Evolutionary conservation across 805 yeast species (phyloP).

Genomic region (Blastobotrys parvus): DNA sequence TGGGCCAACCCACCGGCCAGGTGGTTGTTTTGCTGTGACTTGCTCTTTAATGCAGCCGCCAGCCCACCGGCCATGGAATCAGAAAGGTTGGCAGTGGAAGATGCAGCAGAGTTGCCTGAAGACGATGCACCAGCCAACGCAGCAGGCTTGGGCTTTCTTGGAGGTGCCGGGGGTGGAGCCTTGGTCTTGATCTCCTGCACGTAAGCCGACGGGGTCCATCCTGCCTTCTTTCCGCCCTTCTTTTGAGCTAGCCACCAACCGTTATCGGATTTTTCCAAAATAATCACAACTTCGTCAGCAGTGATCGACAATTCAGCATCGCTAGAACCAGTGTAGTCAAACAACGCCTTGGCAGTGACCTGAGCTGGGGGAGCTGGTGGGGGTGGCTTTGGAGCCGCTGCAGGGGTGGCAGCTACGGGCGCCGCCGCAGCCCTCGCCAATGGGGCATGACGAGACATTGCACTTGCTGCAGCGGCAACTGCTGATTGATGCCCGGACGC

Average conservation of each 20-base stretch:
- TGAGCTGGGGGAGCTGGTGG: slow-evolving; percentile 45
- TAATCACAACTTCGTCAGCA: slow-evolving; percentile 67
- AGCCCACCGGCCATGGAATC: slow-evolving; percentile 35
- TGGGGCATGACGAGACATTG: slow-evolving; percentile 23
- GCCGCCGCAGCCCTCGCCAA: slow-evolving; percentile 11
- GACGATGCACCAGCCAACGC: slow-evolving; percentile 8
- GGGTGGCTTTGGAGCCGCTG: slow-evolving; percentile 31
- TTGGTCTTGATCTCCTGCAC: slow-evolving; percentile 37
- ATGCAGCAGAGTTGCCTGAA: slow-evolving; percentile 18
- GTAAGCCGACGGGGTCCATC: slow-evolving; percentile 98
- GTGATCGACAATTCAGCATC: slow-evolving; percentile 64
- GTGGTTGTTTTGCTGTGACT: slow-evolving; percentile 48
- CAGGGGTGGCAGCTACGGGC: slow-evolving; percentile 18
- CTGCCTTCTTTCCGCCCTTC: slow-evolving; percentile 68
- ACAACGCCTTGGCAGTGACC: slow-evolving; percentile 69
- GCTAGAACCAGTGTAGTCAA: slow-evolving; percentile 58
- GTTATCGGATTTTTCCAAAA: slow-evolving; percentile 64
- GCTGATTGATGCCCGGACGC: slow-evolving; percentile 5
- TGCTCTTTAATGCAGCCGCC: slow-evolving; percentile 61
- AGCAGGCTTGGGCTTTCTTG: slow-evolving; percentile 16
- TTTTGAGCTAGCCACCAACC: slow-evolving; percentile 93
- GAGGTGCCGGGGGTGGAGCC: slow-evolving; percentile 23
- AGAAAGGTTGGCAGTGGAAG: slow-evolving; percentile 26
- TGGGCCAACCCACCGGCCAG: slow-evolving; percentile 85
- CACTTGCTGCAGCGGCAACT: slow-evolving; percentile 18